A percentile compares a stretch with the other conserved stretches of the same genome.
Evolutionary conservation across 306 rosid species (phyloP).

Genomic region (Nissolia schottii): DNA sequence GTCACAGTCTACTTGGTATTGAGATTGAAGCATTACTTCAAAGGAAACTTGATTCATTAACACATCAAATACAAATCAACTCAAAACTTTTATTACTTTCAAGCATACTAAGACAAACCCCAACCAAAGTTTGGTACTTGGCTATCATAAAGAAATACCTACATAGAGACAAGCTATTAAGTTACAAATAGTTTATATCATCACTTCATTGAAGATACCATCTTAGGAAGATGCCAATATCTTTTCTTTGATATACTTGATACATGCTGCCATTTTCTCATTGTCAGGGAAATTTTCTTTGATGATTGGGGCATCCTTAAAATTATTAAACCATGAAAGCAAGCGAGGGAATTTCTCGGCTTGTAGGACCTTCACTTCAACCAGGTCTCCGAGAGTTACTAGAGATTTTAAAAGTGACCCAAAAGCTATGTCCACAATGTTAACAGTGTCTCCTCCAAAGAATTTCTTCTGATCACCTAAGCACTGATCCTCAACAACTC

Average conservation of each 20-base stretch:
- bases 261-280: neutral
- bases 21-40: neutral
- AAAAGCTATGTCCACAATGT: constrained; percentile 17
- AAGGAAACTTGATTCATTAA: too few species aligned
- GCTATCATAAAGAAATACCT: too few species aligned
- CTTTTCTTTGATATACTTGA: neutral
- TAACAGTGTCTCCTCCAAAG: constrained; percentile 31
- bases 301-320: constrained; percentile 38
- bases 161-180: too few species aligned
- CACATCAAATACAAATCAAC: too few species aligned
- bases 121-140: too few species aligned
- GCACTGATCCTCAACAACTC: constrained; percentile 22
- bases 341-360: constrained; percentile 34
- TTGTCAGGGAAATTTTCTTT: too few species aligned
- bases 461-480: constrained; percentile 6
- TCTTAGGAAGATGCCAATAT: neutral
- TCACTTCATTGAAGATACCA: too few species aligned
- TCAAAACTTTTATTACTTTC: too few species aligned
- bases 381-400: neutral
- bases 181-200: too few species aligned
- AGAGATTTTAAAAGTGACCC: neutral
- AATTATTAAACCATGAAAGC: constrained; percentile 40
- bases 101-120: too few species aligned
- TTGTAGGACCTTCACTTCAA: constrained; percentile 14
- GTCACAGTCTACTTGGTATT: neutral